These are phyloP conservation scores for Akanthomyces uredinophilus DNA, from an alignment of 2,329 filamentous ascomycete species.

Conservation along the genomic window DNA sequence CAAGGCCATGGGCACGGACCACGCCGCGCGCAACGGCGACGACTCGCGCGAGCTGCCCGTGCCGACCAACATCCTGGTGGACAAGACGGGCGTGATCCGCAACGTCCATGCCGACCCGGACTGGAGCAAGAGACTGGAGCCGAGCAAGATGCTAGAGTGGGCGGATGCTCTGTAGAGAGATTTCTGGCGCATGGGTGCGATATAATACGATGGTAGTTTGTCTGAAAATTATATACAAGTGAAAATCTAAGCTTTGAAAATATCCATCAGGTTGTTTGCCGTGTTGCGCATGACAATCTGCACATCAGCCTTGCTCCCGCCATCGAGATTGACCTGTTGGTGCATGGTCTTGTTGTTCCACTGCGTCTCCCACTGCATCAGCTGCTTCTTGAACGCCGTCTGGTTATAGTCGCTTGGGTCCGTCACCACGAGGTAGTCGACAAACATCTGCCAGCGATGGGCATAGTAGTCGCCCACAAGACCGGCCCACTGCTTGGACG, in stretches of 20 bases:
- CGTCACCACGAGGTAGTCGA: conserved; percentile 29
- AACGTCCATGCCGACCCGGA: conserved; percentile 34
- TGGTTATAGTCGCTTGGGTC: neutral
- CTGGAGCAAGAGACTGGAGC: conserved; percentile 33
- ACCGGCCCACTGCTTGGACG: conserved; percentile 41
- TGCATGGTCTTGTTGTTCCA: conserved; percentile 1
- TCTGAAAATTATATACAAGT: neutral
- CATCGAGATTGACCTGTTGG: neutral
- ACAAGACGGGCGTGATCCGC: conserved; percentile 29
- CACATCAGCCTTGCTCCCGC: neutral
- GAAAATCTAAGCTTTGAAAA: neutral
- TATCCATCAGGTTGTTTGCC: neutral
- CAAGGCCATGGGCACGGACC: conserved; percentile 26
- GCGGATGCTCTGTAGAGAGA: conserved; percentile 22
- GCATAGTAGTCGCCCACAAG: conserved; percentile 40
- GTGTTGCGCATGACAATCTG: conserved; percentile 2
- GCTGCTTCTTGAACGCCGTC: conserved; percentile 1
- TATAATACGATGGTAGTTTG: neutral
- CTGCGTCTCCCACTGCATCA: conserved; percentile 3
- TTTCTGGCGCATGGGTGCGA: neutral
- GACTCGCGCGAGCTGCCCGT: conserved; percentile 33
- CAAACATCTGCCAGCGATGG: conserved; percentile 39
- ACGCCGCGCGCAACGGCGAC: conserved; percentile 31
- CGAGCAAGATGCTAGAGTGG: conserved; percentile 30
- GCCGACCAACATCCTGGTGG: conserved; percentile 35